Evolutionary conservation across 2,329 filamentous ascomycete genomes (phyloP).

Genomic region (Ophiocordyceps camponoti-floridani): DNA sequence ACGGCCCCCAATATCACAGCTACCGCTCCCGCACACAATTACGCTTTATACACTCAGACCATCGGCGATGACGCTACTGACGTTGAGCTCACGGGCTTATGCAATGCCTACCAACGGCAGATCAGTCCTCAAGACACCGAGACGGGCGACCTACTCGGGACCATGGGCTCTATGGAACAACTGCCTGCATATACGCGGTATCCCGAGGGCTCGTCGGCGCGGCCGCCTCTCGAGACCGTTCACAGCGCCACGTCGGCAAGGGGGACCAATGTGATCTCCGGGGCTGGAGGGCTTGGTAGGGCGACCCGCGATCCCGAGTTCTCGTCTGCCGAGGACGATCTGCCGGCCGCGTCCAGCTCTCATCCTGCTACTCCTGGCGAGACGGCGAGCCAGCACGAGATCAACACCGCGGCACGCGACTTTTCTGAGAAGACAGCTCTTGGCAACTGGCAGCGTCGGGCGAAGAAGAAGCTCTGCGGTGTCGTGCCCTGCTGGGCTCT

Average conservation of each 20-base stretch:
- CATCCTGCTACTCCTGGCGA: conserved; percentile 35
- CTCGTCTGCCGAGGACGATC: conserved; percentile 34
- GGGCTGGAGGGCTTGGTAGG: conserved; percentile 43
- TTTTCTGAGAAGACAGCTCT: conserved; percentile 28
- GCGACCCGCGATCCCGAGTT: conserved; percentile 46
- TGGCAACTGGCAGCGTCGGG: conserved; percentile 33
- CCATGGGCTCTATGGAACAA: conserved; percentile 78
- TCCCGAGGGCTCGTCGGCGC: conserved; percentile 51
- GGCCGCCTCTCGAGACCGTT: conserved; percentile 11
- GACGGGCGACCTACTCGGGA: conserved; percentile 69
- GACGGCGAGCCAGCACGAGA: conserved; percentile 28
- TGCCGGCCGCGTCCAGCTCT: conserved; percentile 27
- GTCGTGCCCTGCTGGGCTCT: conserved; percentile 46
- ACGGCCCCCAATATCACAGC: conserved; percentile 39
- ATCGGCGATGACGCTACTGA: conserved; percentile 33
- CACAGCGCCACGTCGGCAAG: conserved; percentile 3
- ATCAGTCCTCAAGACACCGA: conserved; percentile 72
- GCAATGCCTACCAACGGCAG: conserved; percentile 50
- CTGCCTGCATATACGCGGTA: conserved; percentile 84
- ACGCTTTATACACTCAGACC: conserved; percentile 71
- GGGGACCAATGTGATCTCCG: conserved; percentile 19
- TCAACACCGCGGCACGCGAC: conserved; percentile 29
- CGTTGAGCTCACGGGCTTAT: conserved; percentile 46
- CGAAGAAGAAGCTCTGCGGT: conserved; percentile 36
- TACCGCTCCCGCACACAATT: conserved; percentile 63